phyloP scores from a whole-genome alignment of 2,329 filamentous ascomycete species.

The Paracoccidioides brasiliensis region DNA sequence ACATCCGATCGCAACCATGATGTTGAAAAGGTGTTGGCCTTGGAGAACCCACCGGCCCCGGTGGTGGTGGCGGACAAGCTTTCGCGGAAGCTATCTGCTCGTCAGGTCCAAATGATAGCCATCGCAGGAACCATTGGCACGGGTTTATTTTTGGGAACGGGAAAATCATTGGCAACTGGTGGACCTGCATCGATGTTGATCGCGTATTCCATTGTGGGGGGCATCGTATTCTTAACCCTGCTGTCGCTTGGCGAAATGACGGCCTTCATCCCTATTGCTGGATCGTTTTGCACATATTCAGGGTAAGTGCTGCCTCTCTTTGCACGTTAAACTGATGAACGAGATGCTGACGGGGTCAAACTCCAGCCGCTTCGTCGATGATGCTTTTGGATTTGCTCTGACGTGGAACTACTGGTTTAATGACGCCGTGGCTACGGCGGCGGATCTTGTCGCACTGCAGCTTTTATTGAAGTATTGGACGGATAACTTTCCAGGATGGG shows the following conservation, averaged over 20 bases:
- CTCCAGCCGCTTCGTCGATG: constrained; percentile 31
- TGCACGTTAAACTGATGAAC: not conserved
- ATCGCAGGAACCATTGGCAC: constrained; percentile 37
- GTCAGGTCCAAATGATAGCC: constrained; percentile 58
- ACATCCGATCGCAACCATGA: constrained; percentile 2
- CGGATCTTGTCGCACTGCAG: constrained; percentile 48
- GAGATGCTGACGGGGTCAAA: not conserved
- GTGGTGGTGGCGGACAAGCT: constrained; percentile 34
- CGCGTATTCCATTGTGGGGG: constrained; percentile 44
- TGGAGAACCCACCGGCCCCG: not conserved
- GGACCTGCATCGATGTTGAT: constrained; percentile 48
- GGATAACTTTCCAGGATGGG: constrained; percentile 50
- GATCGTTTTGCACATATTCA: constrained; percentile 44
- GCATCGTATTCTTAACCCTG: constrained; percentile 48
- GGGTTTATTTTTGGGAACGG: constrained; percentile 50
- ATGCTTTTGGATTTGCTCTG: constrained; percentile 32
- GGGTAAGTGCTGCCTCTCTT: constrained; percentile 23
- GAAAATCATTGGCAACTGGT: constrained; percentile 45
- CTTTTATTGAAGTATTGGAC: constrained; percentile 50
- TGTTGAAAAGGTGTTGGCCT: constrained; percentile 7
- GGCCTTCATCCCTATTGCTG: constrained; percentile 42
- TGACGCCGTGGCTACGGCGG: constrained; percentile 47
- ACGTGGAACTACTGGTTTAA: constrained; percentile 49
- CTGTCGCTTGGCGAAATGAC: constrained; percentile 48
- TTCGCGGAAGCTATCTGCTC: constrained; percentile 42